Percentiles rank a stretch among this genome's conserved stretches.
phyloP scores from a whole-genome alignment of 1,284 basidiomycete genomes.

The Lignosus rhinocerotis region DNA sequence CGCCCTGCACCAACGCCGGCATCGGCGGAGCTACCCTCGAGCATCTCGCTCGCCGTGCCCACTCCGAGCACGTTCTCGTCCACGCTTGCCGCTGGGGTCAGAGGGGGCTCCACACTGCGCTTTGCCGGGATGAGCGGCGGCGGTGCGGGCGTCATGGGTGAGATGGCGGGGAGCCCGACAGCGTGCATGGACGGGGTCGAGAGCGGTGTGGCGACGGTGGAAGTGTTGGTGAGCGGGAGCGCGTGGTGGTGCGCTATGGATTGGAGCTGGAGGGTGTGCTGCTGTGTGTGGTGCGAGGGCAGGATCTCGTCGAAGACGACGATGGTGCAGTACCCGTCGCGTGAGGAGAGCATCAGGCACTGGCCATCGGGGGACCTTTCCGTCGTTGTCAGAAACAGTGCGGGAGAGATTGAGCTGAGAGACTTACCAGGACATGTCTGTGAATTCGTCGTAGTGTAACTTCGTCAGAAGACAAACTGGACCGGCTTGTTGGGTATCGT shows the following conservation, averaged over 20 bases:
- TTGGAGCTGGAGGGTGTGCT: constrained; percentile 83
- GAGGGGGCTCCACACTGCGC: constrained; percentile 45
- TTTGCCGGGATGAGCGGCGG: constrained; percentile 46
- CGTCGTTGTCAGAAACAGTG: background rate
- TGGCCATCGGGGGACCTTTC: constrained; percentile 94
- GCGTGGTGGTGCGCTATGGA: constrained; percentile 84
- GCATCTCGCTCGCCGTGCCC: constrained; percentile 9
- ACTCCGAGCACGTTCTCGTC: constrained; percentile 35
- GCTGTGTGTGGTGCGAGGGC: constrained; percentile 82
- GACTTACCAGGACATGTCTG: constrained; percentile 92
- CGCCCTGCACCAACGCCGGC: background rate
- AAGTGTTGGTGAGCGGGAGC: constrained; percentile 52
- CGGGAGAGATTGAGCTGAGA: background rate
- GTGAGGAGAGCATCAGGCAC: constrained; percentile 86
- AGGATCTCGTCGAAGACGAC: constrained; percentile 91
- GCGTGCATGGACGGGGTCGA: constrained; percentile 44
- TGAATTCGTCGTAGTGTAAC: constrained; percentile 97
- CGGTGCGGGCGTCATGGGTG: constrained; percentile 42
- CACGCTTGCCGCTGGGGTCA: constrained; percentile 52
- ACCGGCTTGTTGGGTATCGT: constrained; percentile 95
- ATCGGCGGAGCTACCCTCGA: constrained; percentile 5
- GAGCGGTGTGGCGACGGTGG: constrained; percentile 34
- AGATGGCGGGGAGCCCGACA: constrained; percentile 34
- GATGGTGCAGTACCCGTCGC: constrained; percentile 97
- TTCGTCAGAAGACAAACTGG: constrained; percentile 94